A percentile compares a stretch with the other conserved stretches of the same genome.
phyloP scores from a whole-genome alignment of 2,329 filamentous ascomycete genomes.

The Colletotrichum higginsianum region DNA sequence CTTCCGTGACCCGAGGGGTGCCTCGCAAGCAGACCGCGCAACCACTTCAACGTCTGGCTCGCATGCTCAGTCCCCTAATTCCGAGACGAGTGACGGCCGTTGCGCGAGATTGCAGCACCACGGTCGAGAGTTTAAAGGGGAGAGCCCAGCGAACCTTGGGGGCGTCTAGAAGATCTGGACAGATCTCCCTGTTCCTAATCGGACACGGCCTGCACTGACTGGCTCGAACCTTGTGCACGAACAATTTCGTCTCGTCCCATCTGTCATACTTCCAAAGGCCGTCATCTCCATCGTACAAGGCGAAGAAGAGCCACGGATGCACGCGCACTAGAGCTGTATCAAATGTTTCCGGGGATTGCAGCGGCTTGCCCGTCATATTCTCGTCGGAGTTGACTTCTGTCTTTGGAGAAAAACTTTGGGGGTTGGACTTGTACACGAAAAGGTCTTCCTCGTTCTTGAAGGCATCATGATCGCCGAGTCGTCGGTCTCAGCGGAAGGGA shows the following conservation, averaged over 20 bases:
- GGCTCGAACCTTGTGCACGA: slow-evolving; percentile 9
- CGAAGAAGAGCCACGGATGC: not conserved
- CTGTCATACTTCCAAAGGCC: not conserved
- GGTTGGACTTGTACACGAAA: not conserved
- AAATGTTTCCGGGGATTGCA: not conserved
- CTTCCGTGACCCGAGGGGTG: slow-evolving; percentile 13
- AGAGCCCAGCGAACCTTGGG: too few species aligned
- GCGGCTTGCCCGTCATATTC: not conserved
- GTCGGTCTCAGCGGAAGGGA: too few species aligned
- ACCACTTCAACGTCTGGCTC: slow-evolving; percentile 10
- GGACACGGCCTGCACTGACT: slow-evolving; percentile 11
- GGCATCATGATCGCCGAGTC: not conserved
- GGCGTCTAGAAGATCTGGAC: not conserved
- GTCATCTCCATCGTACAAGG: not conserved
- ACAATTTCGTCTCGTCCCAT: slow-evolving; percentile 7
- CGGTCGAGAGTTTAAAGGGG: not conserved
- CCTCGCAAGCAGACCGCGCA: slow-evolving; percentile 17
- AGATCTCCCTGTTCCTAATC: not conserved
- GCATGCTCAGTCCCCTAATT: slow-evolving; percentile 24
- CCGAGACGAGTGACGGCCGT: not conserved
- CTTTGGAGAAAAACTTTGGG: not conserved
- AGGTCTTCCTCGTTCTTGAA: not conserved
- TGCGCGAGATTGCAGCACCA: not conserved
- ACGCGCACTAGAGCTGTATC: not conserved
- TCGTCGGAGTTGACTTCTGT: not conserved